Percentiles rank a stretch among this genome's conserved stretches.
These are phyloP conservation scores for Globisporangium megalacanthum DNA, from an alignment of 352 stramenopile species.

Conservation along the genomic window DNA sequence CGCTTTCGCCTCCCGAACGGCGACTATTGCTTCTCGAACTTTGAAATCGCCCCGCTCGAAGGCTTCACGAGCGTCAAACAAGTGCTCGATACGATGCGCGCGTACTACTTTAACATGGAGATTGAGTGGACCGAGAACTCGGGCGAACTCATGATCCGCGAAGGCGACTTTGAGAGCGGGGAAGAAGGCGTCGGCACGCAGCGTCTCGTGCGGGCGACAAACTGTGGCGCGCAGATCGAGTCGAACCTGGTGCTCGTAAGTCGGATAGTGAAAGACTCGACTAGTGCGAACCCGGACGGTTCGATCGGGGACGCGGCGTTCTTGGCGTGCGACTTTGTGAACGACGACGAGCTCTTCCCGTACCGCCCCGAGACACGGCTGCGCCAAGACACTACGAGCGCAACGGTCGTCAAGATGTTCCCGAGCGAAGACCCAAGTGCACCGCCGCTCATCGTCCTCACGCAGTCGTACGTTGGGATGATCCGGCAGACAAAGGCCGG, in stretches of 20 bases:
- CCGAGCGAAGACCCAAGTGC: constrained; percentile 1
- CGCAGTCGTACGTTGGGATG: constrained; percentile 1
- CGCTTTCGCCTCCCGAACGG: constrained; percentile 16
- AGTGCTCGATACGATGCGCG: constrained; percentile 3
- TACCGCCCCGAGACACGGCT: constrained; percentile 4
- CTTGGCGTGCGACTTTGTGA: background rate
- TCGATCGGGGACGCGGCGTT: constrained; percentile 1
- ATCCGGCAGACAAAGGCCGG: background rate
- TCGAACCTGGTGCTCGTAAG: constrained; percentile 34
- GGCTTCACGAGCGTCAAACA: constrained; percentile 4
- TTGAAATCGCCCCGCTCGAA: constrained; percentile 13
- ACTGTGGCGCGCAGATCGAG: constrained; percentile 19
- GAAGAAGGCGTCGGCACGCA: constrained; percentile 1
- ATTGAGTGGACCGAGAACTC: constrained; percentile 16
- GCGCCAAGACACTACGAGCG: constrained; percentile 2
- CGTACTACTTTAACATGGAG: constrained; percentile 14
- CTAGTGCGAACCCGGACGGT: background rate
- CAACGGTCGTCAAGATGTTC: background rate
- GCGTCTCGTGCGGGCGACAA: background rate
- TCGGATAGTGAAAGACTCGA: constrained; percentile 1
- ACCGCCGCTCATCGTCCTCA: background rate
- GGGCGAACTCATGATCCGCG: constrained; percentile 28
- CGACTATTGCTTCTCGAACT: constrained; percentile 18
- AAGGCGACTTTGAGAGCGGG: constrained; percentile 21
- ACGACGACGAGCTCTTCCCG: constrained; percentile 6